These are phyloP conservation scores for Plenodomus lindquistii DNA, from an alignment of 2,329 filamentous ascomycete species.

Conservation along the genomic window DNA sequence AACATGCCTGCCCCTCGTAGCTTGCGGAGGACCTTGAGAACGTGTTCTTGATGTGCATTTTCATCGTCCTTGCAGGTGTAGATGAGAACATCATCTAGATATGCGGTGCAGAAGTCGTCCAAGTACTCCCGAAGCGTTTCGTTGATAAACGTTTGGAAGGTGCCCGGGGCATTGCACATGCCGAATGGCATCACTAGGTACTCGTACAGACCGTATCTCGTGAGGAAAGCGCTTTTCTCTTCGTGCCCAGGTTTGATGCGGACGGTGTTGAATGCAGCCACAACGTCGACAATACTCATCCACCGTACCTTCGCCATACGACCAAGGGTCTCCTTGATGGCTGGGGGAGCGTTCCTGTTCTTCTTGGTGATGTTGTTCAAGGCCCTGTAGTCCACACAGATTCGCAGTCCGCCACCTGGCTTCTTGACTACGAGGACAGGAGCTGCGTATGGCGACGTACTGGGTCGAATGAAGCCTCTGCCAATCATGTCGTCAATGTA, in stretches of 20 bases:
- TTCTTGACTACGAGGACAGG: background rate
- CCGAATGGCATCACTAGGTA: conserved; percentile 36
- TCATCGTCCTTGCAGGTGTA: conserved; percentile 7
- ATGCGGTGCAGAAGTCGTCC: conserved; percentile 22
- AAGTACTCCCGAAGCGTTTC: conserved; percentile 17
- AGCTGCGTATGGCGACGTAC: conserved; percentile 1
- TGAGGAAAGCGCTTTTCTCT: conserved; percentile 43
- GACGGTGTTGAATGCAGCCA: conserved; percentile 7
- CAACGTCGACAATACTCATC: conserved; percentile 36
- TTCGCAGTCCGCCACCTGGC: conserved; percentile 17
- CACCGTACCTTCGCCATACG: conserved; percentile 21
- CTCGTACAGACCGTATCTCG: conserved; percentile 38
- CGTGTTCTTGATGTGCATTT: background rate
- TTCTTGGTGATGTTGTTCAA: conserved; percentile 45
- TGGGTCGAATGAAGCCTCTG: conserved; percentile 2
- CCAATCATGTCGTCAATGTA: too few relatives aligned
- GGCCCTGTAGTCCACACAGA: conserved; percentile 44
- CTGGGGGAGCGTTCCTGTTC: conserved; percentile 35
- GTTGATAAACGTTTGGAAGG: conserved; percentile 28
- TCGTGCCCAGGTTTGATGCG: conserved; percentile 2
- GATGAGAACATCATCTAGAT: conserved; percentile 31
- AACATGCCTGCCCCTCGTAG: background rate
- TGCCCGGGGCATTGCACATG: conserved; percentile 12
- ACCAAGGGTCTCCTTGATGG: conserved; percentile 38
- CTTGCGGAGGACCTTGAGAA: too few relatives aligned